Conservation (phyloP, 225 moss, liverwort and hornwort genomes). For the Physcomitrellopsis africana region DNA sequence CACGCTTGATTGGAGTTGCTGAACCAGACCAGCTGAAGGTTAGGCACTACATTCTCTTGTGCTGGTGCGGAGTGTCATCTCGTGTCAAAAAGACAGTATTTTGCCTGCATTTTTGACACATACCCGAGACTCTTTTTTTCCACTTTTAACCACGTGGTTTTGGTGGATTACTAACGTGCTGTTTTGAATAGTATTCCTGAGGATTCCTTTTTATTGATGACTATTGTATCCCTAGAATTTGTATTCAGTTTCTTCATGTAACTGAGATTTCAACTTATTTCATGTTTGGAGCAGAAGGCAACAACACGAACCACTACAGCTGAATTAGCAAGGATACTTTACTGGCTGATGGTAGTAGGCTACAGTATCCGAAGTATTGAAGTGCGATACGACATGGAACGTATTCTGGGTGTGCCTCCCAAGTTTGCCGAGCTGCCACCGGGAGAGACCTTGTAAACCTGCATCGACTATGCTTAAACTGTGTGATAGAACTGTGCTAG, state of each 20-base stretch:
- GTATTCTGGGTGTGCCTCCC: slow-evolving; percentile 75
- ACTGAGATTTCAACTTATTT: neutral
- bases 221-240: neutral
- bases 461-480: too few relatives aligned
- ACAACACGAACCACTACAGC: slow-evolving; percentile 87
- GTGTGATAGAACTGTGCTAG: too few relatives aligned
- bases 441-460: slow-evolving; percentile 54
- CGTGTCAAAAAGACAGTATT: too few relatives aligned
- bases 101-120: too few relatives aligned
- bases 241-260: neutral
- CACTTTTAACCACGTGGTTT: too few relatives aligned
- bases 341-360: slow-evolving; percentile 98
- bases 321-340: slow-evolving; percentile 87
- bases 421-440: slow-evolving; percentile 90
- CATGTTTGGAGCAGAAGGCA: slow-evolving; percentile 50
- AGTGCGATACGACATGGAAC: slow-evolving; percentile 97
- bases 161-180: too few relatives aligned
- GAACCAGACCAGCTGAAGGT: slow-evolving; percentile 89
- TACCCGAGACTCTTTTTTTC: too few relatives aligned
- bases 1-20: slow-evolving; percentile 77
- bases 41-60: neutral
- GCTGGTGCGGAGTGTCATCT: neutral
- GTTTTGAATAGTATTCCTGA: too few relatives aligned
- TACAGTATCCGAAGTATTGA: slow-evolving; percentile 96
- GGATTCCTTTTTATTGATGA: neutral